phyloP scores from a whole-genome alignment of 148 eudicot genomes.

The Rhododendron griersonianum region DNA sequence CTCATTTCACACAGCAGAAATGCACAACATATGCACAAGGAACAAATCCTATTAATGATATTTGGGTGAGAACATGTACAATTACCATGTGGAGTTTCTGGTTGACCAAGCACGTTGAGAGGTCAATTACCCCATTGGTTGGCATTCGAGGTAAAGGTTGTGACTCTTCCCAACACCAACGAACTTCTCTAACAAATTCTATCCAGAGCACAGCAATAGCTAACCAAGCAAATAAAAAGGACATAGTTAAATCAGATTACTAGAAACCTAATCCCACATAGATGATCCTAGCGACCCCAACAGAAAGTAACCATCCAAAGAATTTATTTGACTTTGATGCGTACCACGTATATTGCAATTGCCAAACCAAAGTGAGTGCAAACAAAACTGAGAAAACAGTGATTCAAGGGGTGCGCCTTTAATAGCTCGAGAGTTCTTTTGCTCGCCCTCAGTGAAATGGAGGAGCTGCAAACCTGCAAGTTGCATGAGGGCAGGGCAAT shows the following conservation, averaged over 20 bases:
- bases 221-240: conserved; percentile 29
- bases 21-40: conserved; percentile 6
- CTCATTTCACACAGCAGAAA: not conserved
- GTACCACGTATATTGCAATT: conserved; percentile 95
- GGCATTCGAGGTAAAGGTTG: conserved; percentile 84
- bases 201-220: conserved; percentile 95
- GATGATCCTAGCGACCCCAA: not conserved
- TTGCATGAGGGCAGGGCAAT: not conserved
- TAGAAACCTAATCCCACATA: conserved; percentile 3
- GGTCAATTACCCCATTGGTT: conserved; percentile 52
- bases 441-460: conserved; percentile 44
- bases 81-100: conserved; percentile 96
- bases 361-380: conserved; percentile 89
- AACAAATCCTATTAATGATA: not conserved
- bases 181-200: conserved; percentile 94
- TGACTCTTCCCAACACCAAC: conserved; percentile 99
- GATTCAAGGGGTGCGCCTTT: conserved; percentile 85
- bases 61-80: not conserved
- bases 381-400: conserved; percentile 86
- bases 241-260: not conserved
- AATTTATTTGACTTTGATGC: conserved; percentile 5
- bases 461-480: conserved; percentile 36
- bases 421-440: conserved; percentile 65
- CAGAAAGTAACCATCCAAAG: not conserved
- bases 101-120: conserved; percentile 83